These are phyloP conservation scores for Quercus robur DNA, from an alignment of 306 rosid species.

Conservation along the genomic window DNA sequence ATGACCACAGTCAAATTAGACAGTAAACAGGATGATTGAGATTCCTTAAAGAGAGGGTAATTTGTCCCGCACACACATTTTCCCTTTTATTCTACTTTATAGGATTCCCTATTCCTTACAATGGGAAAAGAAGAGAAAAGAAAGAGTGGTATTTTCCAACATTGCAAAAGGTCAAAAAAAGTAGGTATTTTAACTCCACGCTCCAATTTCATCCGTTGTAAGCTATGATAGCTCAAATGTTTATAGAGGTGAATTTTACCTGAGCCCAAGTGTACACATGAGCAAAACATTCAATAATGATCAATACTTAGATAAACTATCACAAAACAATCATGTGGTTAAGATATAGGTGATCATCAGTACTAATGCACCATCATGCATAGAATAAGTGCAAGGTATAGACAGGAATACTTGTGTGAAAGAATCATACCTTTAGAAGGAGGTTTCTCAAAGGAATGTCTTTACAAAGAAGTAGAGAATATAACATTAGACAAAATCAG, in stretches of 20 bases:
- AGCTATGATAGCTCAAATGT: too few species aligned
- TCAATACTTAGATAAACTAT: neutral
- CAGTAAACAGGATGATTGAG: conserved; percentile 2
- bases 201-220: neutral
- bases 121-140: conserved; percentile 23
- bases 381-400: conserved; percentile 2
- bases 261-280: neutral
- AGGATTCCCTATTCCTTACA: conserved; percentile 39
- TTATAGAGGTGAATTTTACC: neutral
- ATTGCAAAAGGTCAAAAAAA: conserved; percentile 44
- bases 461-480: conserved; percentile 43
- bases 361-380: conserved; percentile 17
- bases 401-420: neutral
- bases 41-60: conserved; percentile 19
- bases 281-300: neutral
- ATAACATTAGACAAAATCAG: neutral
- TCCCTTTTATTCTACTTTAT: conserved; percentile 23
- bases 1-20: neutral
- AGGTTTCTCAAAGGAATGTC: conserved; percentile 17
- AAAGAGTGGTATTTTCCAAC: conserved; percentile 15
- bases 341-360: neutral
- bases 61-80: conserved; percentile 11
- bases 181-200: conserved; percentile 10
- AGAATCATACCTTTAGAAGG: conserved; percentile 16
- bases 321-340: neutral